Evolutionary conservation across 2,329 filamentous ascomycete species (phyloP).

Genomic region (Pseudofabraea citricarpa): DNA sequence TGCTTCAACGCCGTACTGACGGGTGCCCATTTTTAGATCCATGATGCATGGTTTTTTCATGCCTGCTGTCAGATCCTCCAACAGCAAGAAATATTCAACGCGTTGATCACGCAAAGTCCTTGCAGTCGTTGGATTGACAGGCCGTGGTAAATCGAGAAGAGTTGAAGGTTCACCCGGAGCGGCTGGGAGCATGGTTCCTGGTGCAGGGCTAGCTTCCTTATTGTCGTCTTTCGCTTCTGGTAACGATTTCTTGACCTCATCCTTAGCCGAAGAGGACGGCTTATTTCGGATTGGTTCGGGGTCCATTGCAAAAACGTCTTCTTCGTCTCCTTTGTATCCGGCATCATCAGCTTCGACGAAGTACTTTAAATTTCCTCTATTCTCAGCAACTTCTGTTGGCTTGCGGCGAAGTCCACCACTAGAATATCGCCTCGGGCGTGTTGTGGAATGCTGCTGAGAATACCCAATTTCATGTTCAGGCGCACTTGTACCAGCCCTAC

Average conservation of each 20-base stretch:
- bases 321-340: slow-evolving; percentile 70
- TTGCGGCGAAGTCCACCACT: slow-evolving; percentile 76
- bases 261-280: slow-evolving; percentile 3
- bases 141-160: slow-evolving; percentile 42
- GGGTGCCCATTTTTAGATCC: slow-evolving; percentile 97
- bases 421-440: slow-evolving; percentile 71
- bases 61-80: slow-evolving; percentile 92
- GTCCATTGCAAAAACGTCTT: slow-evolving; percentile 67
- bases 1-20: slow-evolving; percentile 93
- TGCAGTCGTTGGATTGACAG: slow-evolving; percentile 73
- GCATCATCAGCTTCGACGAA: slow-evolving; percentile 86
- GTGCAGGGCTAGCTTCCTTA: not conserved
- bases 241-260: not conserved
- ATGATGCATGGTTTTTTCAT: slow-evolving; percentile 97
- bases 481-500: slow-evolving; percentile 57
- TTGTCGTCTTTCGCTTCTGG: not conserved
- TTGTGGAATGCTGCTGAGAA: slow-evolving; percentile 12
- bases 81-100: slow-evolving; percentile 85
- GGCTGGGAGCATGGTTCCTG: slow-evolving; percentile 5
- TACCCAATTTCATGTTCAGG: slow-evolving; percentile 52
- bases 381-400: slow-evolving; percentile 65
- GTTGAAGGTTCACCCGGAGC: slow-evolving; percentile 5
- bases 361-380: slow-evolving; percentile 78
- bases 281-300: slow-evolving; percentile 25
- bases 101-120: slow-evolving; percentile 59